phyloP scores from a whole-genome alignment of 495 filamentous ascomycete genomes.

The Penicillium verhagenii region DNA sequence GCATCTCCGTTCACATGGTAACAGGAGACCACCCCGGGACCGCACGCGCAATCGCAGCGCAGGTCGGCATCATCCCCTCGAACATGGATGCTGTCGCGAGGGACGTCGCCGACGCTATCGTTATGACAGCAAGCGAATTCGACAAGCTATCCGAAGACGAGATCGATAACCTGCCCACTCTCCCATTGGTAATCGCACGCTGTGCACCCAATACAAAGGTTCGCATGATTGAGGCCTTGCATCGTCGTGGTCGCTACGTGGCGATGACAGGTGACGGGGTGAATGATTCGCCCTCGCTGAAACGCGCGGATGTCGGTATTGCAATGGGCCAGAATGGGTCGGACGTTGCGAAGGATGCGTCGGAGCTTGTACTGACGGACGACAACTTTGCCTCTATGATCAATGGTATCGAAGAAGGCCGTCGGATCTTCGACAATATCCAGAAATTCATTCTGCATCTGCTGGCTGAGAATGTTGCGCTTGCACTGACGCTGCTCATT shows the following conservation, averaged over 20 bases:
- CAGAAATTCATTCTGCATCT: conserved; percentile 77
- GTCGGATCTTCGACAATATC: conserved; percentile 74
- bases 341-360: conserved; percentile 85
- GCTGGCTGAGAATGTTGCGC: conserved; percentile 70
- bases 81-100: conserved; percentile 49
- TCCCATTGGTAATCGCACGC: conserved; percentile 69
- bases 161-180: conserved; percentile 62
- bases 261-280: conserved; percentile 91
- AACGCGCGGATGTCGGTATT: conserved; percentile 80
- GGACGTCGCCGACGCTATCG: conserved; percentile 60
- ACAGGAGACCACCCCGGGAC: conserved; percentile 68
- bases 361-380: conserved; percentile 75
- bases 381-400: conserved; percentile 86
- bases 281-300: conserved; percentile 81
- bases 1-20: conserved; percentile 76
- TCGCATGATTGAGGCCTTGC: conserved; percentile 75
- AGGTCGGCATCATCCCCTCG: conserved; percentile 65
- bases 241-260: conserved; percentile 63
- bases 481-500: conserved; percentile 65
- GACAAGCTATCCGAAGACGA: conserved; percentile 62
- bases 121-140: conserved; percentile 70
- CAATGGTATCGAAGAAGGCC: conserved; percentile 68
- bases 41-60: conserved; percentile 61
- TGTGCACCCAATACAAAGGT: conserved; percentile 73
- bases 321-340: conserved; percentile 76